Percentiles rank a stretch among this genome's conserved stretches.
Evolutionary conservation across 164 flowering plant genomes (phyloP).

Genomic region (Paratinospora sagittata): DNA sequence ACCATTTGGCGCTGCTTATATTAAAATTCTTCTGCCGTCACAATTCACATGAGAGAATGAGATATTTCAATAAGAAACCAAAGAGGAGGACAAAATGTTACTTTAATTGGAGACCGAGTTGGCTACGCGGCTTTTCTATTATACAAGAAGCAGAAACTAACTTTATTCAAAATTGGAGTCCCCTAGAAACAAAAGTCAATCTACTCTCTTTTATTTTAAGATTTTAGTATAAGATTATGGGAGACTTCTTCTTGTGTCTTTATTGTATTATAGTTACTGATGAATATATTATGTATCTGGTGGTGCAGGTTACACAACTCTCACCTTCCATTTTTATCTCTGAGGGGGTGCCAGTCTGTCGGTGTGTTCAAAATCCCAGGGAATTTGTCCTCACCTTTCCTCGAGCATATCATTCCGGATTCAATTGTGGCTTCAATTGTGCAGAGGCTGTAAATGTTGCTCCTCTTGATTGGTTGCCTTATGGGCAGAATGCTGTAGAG

Average conservation of each 20-base stretch:
- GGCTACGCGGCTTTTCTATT: background rate
- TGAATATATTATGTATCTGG: background rate
- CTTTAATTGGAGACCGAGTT: background rate
- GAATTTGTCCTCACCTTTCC: conserved; percentile 78
- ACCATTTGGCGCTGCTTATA: background rate
- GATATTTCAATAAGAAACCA: no score
- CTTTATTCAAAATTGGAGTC: background rate
- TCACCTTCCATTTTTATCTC: conserved; percentile 50
- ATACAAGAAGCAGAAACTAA: background rate
- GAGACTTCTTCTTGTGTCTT: background rate
- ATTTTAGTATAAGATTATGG: background rate
- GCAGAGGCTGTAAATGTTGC: conserved; percentile 60
- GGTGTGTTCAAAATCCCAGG: conserved; percentile 58
- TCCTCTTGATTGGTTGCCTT: conserved; percentile 79
- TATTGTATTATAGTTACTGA: background rate
- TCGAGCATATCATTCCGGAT: conserved; percentile 64
- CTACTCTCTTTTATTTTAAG: background rate
- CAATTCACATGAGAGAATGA: no score
- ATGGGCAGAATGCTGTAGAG: conserved; percentile 60
- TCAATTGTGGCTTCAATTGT: conserved; percentile 77
- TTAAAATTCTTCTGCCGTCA: background rate
- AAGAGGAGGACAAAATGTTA: background rate
- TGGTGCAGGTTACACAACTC: conserved; percentile 53
- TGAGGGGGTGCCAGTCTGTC: conserved; percentile 71
- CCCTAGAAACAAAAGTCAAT: background rate